phyloP scores from a whole-genome alignment of 352 stramenopile genomes.

The Phytophthora macrochlamydospora region DNA sequence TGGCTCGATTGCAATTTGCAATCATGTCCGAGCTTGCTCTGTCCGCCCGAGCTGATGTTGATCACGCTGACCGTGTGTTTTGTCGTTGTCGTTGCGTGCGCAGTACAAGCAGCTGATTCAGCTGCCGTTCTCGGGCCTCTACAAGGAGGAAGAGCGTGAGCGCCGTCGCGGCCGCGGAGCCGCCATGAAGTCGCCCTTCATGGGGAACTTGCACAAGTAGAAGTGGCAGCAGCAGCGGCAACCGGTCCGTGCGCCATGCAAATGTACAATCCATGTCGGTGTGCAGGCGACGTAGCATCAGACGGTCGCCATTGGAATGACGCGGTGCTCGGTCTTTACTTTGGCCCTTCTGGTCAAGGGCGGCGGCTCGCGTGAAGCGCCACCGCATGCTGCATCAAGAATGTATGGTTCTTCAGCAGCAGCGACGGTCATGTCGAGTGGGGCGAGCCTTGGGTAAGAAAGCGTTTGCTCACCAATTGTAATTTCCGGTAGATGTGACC shows the following conservation, averaged over 20 bases:
- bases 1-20: conserved; percentile 2
- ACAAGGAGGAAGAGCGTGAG: conserved; percentile 56
- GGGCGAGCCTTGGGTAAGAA: neutral
- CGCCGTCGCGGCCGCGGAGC: conserved; percentile 19
- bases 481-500: too few relatives aligned
- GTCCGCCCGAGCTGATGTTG: too few relatives aligned
- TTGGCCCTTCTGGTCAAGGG: neutral
- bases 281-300: too few relatives aligned
- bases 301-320: neutral
- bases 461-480: neutral
- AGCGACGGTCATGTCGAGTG: too few relatives aligned
- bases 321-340: neutral
- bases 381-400: too few relatives aligned
- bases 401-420: too few relatives aligned
- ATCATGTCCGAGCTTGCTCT: too few relatives aligned
- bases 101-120: conserved; percentile 87
- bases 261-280: too few relatives aligned
- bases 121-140: conserved; percentile 52
- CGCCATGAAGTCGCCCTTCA: conserved; percentile 76
- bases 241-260: neutral
- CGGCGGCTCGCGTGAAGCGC: too few relatives aligned
- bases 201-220: conserved; percentile 80
- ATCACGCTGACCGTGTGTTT: too few relatives aligned
- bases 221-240: neutral
- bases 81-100: too few relatives aligned